Evolutionary conservation across 441 rosid species (phyloP).

Genomic region (Lagerstroemia fauriei): DNA sequence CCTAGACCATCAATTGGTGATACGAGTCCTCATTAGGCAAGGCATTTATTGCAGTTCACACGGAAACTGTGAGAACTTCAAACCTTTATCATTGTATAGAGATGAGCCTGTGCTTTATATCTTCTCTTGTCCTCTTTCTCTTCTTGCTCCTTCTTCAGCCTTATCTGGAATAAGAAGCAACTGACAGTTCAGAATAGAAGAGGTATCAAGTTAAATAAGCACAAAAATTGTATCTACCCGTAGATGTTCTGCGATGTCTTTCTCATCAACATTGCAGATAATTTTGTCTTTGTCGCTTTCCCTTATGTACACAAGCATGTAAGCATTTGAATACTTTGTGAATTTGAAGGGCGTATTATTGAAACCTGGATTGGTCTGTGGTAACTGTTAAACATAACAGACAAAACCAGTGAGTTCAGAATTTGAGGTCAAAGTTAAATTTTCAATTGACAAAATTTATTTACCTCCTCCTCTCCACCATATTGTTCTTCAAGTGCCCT

Average conservation of each 20-base stretch:
- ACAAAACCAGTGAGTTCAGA: constrained; percentile 25
- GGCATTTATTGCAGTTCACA: neutral
- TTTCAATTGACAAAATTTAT: constrained; percentile 11
- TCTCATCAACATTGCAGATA: constrained; percentile 91
- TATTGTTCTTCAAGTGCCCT: constrained; percentile 95
- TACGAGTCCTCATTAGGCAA: constrained; percentile 5
- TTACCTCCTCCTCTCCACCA: constrained; percentile 99
- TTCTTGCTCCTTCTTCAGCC: constrained; percentile 91
- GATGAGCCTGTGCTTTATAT: constrained; percentile 91
- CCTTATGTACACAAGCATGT: constrained; percentile 95
- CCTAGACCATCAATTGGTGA: constrained; percentile 46
- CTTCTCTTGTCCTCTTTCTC: constrained; percentile 82
- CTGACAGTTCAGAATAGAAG: neutral
- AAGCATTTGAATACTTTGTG: constrained; percentile 92
- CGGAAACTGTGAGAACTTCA: neutral
- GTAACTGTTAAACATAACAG: constrained; percentile 55
- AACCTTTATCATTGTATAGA: constrained; percentile 86
- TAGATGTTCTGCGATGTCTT: constrained; percentile 94
- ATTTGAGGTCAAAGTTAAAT: constrained; percentile 20
- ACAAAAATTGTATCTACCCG: constrained; percentile 49
- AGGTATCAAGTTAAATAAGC: constrained; percentile 12
- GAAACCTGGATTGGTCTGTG: constrained; percentile 91
- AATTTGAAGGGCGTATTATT: constrained; percentile 88
- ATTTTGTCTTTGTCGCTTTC: constrained; percentile 93
- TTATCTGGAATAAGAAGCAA: constrained; percentile 52